A percentile compares a stretch with the other conserved stretches of the same genome.
These are phyloP conservation scores for Dryas alaskensis DNA, from an alignment of 306 rosid species.

Conservation along the genomic window DNA sequence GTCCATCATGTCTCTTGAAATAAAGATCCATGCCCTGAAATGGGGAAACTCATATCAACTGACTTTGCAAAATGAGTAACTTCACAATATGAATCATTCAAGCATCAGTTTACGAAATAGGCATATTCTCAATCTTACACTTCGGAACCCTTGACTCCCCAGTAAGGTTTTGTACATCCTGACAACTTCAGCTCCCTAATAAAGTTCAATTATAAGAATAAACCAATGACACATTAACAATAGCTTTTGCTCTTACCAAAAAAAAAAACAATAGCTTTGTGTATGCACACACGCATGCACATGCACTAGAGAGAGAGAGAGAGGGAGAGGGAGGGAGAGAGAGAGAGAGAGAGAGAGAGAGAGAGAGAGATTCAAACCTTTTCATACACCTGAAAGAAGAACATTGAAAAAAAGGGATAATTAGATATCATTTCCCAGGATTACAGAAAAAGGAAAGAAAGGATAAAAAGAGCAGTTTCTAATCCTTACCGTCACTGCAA, in stretches of 20 bases:
- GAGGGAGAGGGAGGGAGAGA: slow-evolving; percentile 13
- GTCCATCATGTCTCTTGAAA: slow-evolving; percentile 93
- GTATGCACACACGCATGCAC: background rate
- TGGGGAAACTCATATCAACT: slow-evolving; percentile 16
- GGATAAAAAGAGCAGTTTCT: slow-evolving; percentile 12
- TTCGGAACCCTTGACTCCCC: slow-evolving; percentile 89
- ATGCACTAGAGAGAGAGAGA: slow-evolving; percentile 14
- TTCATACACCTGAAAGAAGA: slow-evolving; percentile 78
- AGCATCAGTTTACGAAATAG: slow-evolving; percentile 18
- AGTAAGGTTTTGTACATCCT: slow-evolving; percentile 97
- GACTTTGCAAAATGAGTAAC: slow-evolving; percentile 15
- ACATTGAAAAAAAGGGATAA: slow-evolving; percentile 29
- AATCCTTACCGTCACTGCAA: slow-evolving; percentile 88
- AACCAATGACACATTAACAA: slow-evolving; percentile 8
- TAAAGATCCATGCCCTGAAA: slow-evolving; percentile 99
- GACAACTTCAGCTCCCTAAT: slow-evolving; percentile 99
- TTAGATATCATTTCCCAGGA: slow-evolving; percentile 30
- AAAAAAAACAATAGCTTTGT: background rate
- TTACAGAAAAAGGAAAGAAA: slow-evolving; percentile 12
- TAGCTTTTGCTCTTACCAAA: background rate
- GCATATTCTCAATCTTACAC: slow-evolving; percentile 51
- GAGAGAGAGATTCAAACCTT: slow-evolving; percentile 55
- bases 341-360: slow-evolving; percentile 27
- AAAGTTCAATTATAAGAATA: slow-evolving; percentile 38
- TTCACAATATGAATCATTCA: slow-evolving; percentile 9